These are phyloP conservation scores for Dioszegia hungarica DNA, from an alignment of 768 basidiomycete species.

Conservation along the genomic window DNA sequence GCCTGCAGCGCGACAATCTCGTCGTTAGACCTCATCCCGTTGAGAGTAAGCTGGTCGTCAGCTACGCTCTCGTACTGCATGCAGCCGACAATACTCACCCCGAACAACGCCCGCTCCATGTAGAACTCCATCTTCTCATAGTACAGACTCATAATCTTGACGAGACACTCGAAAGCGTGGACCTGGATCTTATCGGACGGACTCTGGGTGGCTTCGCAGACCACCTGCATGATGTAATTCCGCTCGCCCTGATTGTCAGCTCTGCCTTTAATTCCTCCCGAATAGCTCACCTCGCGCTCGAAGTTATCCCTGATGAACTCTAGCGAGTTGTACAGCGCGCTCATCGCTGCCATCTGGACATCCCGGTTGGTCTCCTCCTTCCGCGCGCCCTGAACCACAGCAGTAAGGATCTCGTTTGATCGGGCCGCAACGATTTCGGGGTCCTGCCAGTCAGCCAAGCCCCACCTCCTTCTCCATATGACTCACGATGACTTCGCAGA, in stretches of 20 bases:
- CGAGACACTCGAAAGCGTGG: slow-evolving; percentile 91
- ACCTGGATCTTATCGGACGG: slow-evolving; percentile 74
- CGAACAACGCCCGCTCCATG: slow-evolving; percentile 98
- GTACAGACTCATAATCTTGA: slow-evolving; percentile 94
- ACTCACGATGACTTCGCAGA: slow-evolving; percentile 93
- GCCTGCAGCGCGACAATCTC: slow-evolving; percentile 91
- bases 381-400: slow-evolving; percentile 94
- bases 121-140: slow-evolving; percentile 99
- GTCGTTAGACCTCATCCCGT: slow-evolving; percentile 92
- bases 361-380: slow-evolving; percentile 89
- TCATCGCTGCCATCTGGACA: slow-evolving; percentile 88
- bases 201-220: slow-evolving; percentile 96
- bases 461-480: neutral
- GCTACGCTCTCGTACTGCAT: too few relatives aligned
- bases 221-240: slow-evolving; percentile 99
- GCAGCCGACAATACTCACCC: slow-evolving; percentile 57
- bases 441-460: slow-evolving; percentile 58
- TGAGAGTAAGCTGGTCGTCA: slow-evolving; percentile 71
- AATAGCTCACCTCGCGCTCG: slow-evolving; percentile 74
- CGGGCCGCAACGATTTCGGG: slow-evolving; percentile 82
- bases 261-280: neutral
- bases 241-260: slow-evolving; percentile 71
- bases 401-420: slow-evolving; percentile 95
- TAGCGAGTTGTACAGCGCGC: slow-evolving; percentile 87
- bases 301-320: slow-evolving; percentile 98